Conservation (phyloP, 2,329 filamentous ascomycete genomes). For the Colletotrichum coccodes region DNA sequence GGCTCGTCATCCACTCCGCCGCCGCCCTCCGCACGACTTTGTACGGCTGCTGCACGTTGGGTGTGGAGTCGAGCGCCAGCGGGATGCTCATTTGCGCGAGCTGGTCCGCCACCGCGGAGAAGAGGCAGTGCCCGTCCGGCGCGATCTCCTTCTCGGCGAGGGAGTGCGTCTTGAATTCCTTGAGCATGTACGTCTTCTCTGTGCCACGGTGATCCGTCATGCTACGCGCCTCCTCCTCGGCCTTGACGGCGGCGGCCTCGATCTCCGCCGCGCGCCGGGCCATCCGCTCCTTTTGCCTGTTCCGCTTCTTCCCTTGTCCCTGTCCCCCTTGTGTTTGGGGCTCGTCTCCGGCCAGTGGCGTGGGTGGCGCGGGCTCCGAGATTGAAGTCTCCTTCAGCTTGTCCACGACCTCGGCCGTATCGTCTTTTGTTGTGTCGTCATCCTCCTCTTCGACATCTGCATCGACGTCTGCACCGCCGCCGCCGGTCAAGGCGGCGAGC, state of each 20-base stretch:
- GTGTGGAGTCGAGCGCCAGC: conserved; percentile 39
- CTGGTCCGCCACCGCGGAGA: conserved; percentile 91
- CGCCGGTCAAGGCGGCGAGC: conserved; percentile 53
- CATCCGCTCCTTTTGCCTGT: conserved; percentile 90
- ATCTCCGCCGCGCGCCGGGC: conserved; percentile 89
- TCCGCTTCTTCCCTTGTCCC: conserved; percentile 74
- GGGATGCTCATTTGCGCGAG: conserved; percentile 64
- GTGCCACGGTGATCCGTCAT: conserved; percentile 78
- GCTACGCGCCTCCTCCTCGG: conserved; percentile 77
- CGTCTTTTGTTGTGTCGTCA: conserved; percentile 34
- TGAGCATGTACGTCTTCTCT: conserved; percentile 77
- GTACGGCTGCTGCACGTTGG: conserved; percentile 59
- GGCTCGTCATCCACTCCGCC: conserved; percentile 78
- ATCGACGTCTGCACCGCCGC: conserved; percentile 13
- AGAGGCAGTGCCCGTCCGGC: conserved; percentile 95
- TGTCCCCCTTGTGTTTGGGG: conserved; percentile 32
- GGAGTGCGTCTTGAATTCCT: conserved; percentile 69
- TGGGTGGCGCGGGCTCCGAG: conserved; percentile 2
- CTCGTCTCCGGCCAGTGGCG: conserved; percentile 23
- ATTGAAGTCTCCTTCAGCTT: conserved; percentile 20
- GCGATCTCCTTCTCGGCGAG: conserved; percentile 82
- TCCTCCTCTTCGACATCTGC: conserved; percentile 25
- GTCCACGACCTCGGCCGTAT: conserved; percentile 38
- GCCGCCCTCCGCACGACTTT: conserved; percentile 75
- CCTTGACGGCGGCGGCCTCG: conserved; percentile 73